These are phyloP conservation scores for Penicillium tannophilum DNA, from an alignment of 495 filamentous ascomycete species.

Conservation along the genomic window DNA sequence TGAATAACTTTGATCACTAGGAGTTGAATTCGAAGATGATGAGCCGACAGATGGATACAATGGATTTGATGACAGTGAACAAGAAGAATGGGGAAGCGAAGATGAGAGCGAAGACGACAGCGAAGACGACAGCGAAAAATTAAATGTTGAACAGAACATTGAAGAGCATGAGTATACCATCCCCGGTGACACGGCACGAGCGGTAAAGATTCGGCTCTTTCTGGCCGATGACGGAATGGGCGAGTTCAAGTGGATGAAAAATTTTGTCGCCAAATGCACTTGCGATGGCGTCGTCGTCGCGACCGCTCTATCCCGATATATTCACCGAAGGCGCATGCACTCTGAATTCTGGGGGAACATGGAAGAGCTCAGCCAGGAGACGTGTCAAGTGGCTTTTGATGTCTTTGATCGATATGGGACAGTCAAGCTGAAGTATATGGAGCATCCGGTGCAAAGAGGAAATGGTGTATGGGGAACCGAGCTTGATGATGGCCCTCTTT, in stretches of 20 bases:
- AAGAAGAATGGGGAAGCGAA: constrained; percentile 21
- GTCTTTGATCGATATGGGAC: constrained; percentile 38
- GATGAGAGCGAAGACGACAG: constrained; percentile 20
- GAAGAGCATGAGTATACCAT: constrained; percentile 26
- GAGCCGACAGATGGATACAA: constrained; percentile 18
- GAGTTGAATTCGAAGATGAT: constrained; percentile 18
- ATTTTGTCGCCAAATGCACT: constrained; percentile 24
- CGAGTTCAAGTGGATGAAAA: constrained; percentile 20
- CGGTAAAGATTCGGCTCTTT: constrained; percentile 24
- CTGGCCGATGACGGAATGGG: constrained; percentile 14
- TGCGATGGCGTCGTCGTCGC: constrained; percentile 21
- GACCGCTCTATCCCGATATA: constrained; percentile 24
- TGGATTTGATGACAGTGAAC: constrained; percentile 13
- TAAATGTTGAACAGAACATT: constrained; percentile 17
- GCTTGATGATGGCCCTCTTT: constrained; percentile 32
- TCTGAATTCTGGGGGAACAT: constrained; percentile 25
- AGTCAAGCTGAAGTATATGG: constrained; percentile 31
- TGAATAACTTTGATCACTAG: constrained; percentile 20
- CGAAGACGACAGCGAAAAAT: neutral
- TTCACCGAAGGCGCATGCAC: constrained; percentile 19
- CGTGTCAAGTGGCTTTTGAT: constrained; percentile 18
- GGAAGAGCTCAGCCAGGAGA: constrained; percentile 16
- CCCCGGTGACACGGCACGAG: constrained; percentile 19
- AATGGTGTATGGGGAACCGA: constrained; percentile 30
- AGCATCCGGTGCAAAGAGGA: constrained; percentile 31